These are phyloP conservation scores for Penicillium alfredii DNA, from an alignment of 495 filamentous ascomycete genomes.

Conservation along the genomic window DNA sequence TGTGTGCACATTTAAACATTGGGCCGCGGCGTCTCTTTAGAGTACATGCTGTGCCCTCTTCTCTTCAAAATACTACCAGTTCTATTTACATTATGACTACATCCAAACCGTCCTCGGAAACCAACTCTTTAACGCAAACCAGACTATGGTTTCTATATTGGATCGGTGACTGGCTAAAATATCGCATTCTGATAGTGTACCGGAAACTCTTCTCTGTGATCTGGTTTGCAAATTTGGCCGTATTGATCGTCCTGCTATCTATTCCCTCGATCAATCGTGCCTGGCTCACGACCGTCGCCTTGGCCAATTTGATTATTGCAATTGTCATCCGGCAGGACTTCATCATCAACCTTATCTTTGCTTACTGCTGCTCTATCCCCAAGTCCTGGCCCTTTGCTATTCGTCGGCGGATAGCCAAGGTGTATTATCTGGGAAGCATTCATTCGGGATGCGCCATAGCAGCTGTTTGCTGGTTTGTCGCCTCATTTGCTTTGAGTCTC, in stretches of 20 bases:
- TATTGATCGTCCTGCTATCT: constrained; percentile 5
- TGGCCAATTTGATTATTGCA: constrained; percentile 35
- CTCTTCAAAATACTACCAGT: too few relatives aligned
- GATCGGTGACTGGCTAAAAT: too few relatives aligned
- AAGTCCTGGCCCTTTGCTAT: constrained; percentile 46
- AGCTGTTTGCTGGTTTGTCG: constrained; percentile 36
- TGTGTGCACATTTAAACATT: too few relatives aligned
- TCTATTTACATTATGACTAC: too few relatives aligned
- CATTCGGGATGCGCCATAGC: constrained; percentile 52
- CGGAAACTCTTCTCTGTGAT: constrained; percentile 10
- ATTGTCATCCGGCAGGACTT: constrained; percentile 46
- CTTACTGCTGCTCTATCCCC: constrained; percentile 43
- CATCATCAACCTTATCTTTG: constrained; percentile 54
- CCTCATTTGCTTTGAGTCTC: constrained; percentile 9
- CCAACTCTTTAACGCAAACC: too few relatives aligned
- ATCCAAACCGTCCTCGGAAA: too few relatives aligned
- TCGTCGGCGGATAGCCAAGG: constrained; percentile 49
- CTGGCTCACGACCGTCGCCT: constrained; percentile 5
- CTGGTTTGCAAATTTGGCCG: constrained; percentile 10
- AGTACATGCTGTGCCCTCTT: too few relatives aligned
- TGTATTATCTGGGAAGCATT: constrained; percentile 57
- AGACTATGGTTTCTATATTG: too few relatives aligned
- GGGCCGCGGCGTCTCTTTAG: too few relatives aligned
- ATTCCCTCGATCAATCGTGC: constrained; percentile 4
- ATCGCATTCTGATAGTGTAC: constrained; percentile 13